Evolutionary conservation across 352 stramenopile species (phyloP), one percentile per base, ranked within the genome.

Genomic region (Phytophthora citrophthora): DNA sequence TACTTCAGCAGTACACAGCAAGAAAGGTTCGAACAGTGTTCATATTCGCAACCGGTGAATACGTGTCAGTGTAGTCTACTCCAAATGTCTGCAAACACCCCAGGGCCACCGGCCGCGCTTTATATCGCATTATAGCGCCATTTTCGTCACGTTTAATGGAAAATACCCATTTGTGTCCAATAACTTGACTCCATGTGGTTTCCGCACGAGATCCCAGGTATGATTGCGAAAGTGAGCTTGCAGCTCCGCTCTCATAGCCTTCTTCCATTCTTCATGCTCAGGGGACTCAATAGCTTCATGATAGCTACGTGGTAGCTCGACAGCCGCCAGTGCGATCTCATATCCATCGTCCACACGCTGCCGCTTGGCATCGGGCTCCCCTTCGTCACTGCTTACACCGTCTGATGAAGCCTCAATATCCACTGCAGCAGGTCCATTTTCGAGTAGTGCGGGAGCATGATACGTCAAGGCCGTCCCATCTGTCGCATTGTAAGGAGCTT

Each of bases 1-100:
- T 31, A 40, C 2, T n/a, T 8, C 34, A 34, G 20, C 49, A 56
- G 6, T 7, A 39, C 32, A 46, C 16, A 23, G 58, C 44, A 2
- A 79, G 26, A 36, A 75, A 68, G 6, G 54, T 15, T 11, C 73
- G 59, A 6, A 81, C 16, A 0, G 64, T 68, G 27, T 65, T 51
- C 2, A 71, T 16, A 32, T 54, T 58, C 5, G 72, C 48, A 4
- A 77, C 73, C 5, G 69, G 69, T 3, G 69, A 68, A 29, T 72
- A 77, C 3, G 59, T 79, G 15, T 74, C 23, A 1, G 6, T 32
- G 41, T 64, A 77, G 32, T 79, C 61, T 0, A 79, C 29, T 13
- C 56, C 24, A 27, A 46, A 57, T 5, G 20, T 56, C 44, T 79
- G 73, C 13, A 57, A 13, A 48, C 48, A 82, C 10, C 24, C 24